phyloP scores from a whole-genome alignment of 139 green algal species.

The Ostreobium quekettii region DNA sequence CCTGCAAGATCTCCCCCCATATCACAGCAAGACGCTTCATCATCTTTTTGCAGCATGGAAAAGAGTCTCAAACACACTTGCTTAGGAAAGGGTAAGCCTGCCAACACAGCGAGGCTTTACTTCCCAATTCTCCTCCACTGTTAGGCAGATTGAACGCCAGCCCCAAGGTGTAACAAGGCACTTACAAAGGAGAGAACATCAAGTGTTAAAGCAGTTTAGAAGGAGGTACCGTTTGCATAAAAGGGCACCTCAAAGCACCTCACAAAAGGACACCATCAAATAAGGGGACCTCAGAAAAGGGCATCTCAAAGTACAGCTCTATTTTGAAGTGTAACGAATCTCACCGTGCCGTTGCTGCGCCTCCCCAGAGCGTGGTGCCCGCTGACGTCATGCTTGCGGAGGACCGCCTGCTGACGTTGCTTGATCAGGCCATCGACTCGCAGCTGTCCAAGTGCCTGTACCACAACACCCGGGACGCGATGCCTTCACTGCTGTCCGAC shows the following conservation, averaged over 20 bases:
- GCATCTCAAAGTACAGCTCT: neutral
- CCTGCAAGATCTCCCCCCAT: too few relatives aligned
- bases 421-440: constrained; percentile 12
- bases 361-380: neutral
- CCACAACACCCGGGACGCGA: constrained; percentile 1
- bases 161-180: too few relatives aligned
- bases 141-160: too few relatives aligned
- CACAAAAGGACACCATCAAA: neutral
- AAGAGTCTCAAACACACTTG: too few relatives aligned
- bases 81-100: too few relatives aligned
- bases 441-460: constrained; percentile 14
- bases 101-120: too few relatives aligned
- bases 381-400: constrained; percentile 12
- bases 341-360: neutral
- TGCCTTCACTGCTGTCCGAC: constrained; percentile 12
- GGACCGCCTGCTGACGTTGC: constrained; percentile 1
- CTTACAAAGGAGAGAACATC: too few relatives aligned
- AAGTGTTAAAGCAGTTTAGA: neutral
- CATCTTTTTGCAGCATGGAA: too few relatives aligned
- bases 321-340: neutral
- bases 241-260: neutral
- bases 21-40: too few relatives aligned
- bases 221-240: neutral
- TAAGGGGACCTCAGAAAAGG: neutral
- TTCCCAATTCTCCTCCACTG: too few relatives aligned